Evolutionary conservation across 768 basidiomycete species (phyloP).

Genomic region (Suillus subaureus): DNA sequence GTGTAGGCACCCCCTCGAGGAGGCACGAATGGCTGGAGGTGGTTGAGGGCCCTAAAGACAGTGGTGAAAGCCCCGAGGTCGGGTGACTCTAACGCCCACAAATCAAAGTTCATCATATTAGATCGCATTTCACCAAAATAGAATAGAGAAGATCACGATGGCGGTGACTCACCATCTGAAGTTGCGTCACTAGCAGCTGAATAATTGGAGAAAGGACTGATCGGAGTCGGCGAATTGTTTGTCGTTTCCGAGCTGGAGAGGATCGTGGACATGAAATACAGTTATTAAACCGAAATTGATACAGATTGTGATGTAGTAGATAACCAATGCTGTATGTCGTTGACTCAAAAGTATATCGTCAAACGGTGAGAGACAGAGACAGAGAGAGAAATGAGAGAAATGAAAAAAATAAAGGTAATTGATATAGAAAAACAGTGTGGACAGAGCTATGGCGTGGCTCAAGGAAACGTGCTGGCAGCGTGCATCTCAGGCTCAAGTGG

Average conservation of each 20-base stretch:
- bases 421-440: not conserved
- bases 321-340: not conserved
- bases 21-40: slow-evolving; percentile 50
- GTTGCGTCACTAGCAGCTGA: slow-evolving; percentile 50
- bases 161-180: slow-evolving; percentile 44
- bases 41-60: slow-evolving; percentile 66
- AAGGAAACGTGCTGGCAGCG: slow-evolving; percentile 8
- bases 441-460: not conserved
- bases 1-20: slow-evolving; percentile 25
- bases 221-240: slow-evolving; percentile 33
- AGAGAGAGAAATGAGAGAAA: not conserved
- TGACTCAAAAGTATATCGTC: slow-evolving; percentile 4
- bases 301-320: slow-evolving; percentile 2
- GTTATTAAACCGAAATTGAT: slow-evolving; percentile 7
- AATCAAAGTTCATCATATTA: not conserved
- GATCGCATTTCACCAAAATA: not conserved
- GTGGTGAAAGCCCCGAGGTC: slow-evolving; percentile 74
- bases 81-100: slow-evolving; percentile 52
- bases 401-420: slow-evolving; percentile 1
- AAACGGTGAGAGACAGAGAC: not conserved
- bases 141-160: not conserved
- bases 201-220: slow-evolving; percentile 42
- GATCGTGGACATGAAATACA: slow-evolving; percentile 27
- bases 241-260: slow-evolving; percentile 39
- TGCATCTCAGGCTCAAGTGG: slow-evolving; percentile 3